Evolutionary conservation across 768 basidiomycete genomes (phyloP), one percentile per base, ranked within the genome.

Genomic region (Lactarius trivialis): DNA sequence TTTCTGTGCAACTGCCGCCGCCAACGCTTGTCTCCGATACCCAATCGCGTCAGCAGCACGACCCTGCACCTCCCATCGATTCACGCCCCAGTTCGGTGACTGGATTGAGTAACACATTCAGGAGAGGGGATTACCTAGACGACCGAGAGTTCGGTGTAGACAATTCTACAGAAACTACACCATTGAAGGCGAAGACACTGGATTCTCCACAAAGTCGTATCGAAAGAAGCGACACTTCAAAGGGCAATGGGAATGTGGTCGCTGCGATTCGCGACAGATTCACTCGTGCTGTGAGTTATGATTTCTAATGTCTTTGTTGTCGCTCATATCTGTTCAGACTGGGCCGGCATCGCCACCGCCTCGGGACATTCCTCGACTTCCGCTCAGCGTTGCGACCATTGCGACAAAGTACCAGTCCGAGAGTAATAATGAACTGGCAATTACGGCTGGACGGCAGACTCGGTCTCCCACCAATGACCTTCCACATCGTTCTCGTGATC

Each of bases 251-350:
- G 14, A 84, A 81, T 67, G 73, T 86, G 28, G 88, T 91, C 50
- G 85, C 88, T 48, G 82, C 82, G 2, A 83, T 92, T 78, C 79
- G 85, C 49, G 81, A 80, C 69, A 81, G 81, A 55, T 90, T 87
- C 66, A 78, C 82, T 24, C 78, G 74, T 45, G 76, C 72, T 59
- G 88, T 89, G 67, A 49, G 85, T 76, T 14, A 43, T 45, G 63
- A 17, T 39, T 36, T 48, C 49, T 11, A 0, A 17, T n/a, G 33
- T 9, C 19, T 26, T 12, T 14, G 21, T 11, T n/a, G 32, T 24
- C 48, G 26, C 54, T 36, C 21, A 63, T 39, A n/a, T 39, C 9
- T 54, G 26, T 58, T 11, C 63, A 85, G 85, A 73, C 82, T 54
- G 81, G 77, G 12, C 75, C 79, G 3, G 69, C 76, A 0, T 84